Evolutionary conservation across 2,329 filamentous ascomycete species (phyloP), one percentile per base, ranked within the genome.

Genomic region (Scorias spongiosa): DNA sequence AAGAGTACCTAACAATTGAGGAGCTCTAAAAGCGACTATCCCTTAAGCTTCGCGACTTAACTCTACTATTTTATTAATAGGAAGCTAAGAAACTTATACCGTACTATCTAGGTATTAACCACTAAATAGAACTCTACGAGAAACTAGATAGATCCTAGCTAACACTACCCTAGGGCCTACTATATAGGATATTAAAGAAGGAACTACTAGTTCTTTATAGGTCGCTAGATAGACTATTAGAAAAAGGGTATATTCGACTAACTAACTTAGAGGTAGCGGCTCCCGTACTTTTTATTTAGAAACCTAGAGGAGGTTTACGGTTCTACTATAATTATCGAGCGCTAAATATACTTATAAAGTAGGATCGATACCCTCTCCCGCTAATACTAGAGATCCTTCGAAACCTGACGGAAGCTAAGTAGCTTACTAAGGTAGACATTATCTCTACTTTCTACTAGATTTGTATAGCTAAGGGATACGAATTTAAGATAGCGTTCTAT

Each of bases 251-350:
- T n/a, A n/a, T n/a, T n/a, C n/a, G n/a, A 32, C n/a, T 10, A 32
- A 32, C 29, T 32, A 32, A 32, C n/a, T 32, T 10, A 32, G 29
- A 32, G n/a, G n/a, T 9, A n/a, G n/a, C n/a, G n/a, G 9, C 9
- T 32, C 29, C n/a, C 9, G 29, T 32, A 32, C 29, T 32, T 32
- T 32, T 32, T 32, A 10, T 32, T n/a, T 32, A 32, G 29, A 32
- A 32, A 32, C 53, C 52, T 6, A 51, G 56, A 40, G 47, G 55
- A 2, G 49, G 45, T 7, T 43, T 61, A 10, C 46, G 49, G 15
- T 42, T 66, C 37, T 65, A 49, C 49, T 49, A 66, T 6, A 52
- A 66, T 45, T 67, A 66, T 48, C 40, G 52, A 42, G 46, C 29
- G 1, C 48, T 66, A 1, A 67, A 66, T 42, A 45, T 46, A 0